Evolutionary conservation across 2,329 filamentous ascomycete genomes (phyloP).

Genomic region (Helotiales sp.): DNA sequence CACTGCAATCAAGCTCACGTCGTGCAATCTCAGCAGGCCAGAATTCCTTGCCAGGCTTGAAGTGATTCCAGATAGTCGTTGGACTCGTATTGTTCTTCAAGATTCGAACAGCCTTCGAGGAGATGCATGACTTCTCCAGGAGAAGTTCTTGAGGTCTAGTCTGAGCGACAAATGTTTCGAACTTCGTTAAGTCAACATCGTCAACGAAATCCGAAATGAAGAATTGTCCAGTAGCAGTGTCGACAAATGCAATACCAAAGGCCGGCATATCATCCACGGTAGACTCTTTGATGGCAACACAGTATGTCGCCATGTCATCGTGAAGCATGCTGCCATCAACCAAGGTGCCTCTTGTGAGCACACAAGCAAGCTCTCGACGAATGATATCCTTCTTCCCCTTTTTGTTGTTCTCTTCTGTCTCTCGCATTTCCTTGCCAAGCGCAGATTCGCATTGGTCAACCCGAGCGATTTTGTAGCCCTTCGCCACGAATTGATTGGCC

Average conservation of each 20-base stretch:
- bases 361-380: conserved; percentile 82
- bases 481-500: conserved; percentile 98
- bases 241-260: conserved; percentile 92
- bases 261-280: conserved; percentile 71
- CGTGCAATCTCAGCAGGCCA: conserved; percentile 82
- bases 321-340: conserved; percentile 97
- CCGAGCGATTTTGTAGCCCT: conserved; percentile 94
- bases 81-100: conserved; percentile 94
- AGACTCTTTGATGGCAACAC: conserved; percentile 87
- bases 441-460: conserved; percentile 98
- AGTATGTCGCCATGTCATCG: conserved; percentile 96
- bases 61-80: conserved; percentile 91
- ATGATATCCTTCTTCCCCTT: conserved; percentile 80
- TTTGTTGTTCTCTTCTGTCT: conserved; percentile 62
- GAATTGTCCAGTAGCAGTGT: conserved; percentile 94
- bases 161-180: conserved; percentile 95
- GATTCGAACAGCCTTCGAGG: conserved; percentile 86
- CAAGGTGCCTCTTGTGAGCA: conserved; percentile 87
- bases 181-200: conserved; percentile 90
- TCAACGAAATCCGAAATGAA: conserved; percentile 90
- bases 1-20: conserved; percentile 75
- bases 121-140: conserved; percentile 83
- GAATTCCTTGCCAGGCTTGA: conserved; percentile 87
- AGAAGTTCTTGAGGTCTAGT: conserved; percentile 85
- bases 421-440: conserved; percentile 97